Conservation (phyloP, 345 rosid genomes). For the Reutealis trisperma region DNA sequence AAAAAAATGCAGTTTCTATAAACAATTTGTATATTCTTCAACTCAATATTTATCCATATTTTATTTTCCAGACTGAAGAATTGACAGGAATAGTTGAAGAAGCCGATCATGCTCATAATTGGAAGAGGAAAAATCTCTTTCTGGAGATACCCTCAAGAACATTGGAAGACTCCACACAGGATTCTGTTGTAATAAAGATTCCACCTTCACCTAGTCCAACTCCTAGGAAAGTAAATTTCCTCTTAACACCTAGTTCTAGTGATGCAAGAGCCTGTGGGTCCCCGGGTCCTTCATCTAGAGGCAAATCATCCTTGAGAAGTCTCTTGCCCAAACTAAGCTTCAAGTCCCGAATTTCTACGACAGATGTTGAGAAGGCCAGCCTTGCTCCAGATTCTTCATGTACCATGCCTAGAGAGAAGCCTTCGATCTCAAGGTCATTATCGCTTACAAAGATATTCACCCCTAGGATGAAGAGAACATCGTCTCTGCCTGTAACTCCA, state of each 20-base stretch:
- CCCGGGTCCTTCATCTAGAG: conserved; percentile 52
- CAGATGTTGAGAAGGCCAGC: conserved; percentile 60
- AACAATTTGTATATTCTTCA: conserved; percentile 17
- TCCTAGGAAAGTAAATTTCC: conserved; percentile 80
- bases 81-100: conserved; percentile 51
- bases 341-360: conserved; percentile 48
- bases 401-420: conserved; percentile 48
- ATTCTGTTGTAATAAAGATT: conserved; percentile 58
- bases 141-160: conserved; percentile 77
- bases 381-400: conserved; percentile 39
- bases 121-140: conserved; percentile 70
- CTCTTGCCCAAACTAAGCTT: conserved; percentile 60
- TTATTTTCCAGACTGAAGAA: conserved; percentile 48
- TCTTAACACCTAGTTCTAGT: conserved; percentile 53
- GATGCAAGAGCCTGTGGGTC: conserved; percentile 44
- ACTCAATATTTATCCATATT: conserved; percentile 14
- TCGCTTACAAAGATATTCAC: conserved; percentile 82
- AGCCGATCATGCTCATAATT: conserved; percentile 38
- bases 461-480: conserved; percentile 76
- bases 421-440: conserved; percentile 70
- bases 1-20: conserved; percentile 5
- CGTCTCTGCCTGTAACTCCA: conserved; percentile 75
- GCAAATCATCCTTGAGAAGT: conserved; percentile 67
- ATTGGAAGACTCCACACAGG: conserved; percentile 45
- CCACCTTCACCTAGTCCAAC: conserved; percentile 77